phyloP scores from a whole-genome alignment of 805 yeast species.

The Brettanomyces anomalus region DNA sequence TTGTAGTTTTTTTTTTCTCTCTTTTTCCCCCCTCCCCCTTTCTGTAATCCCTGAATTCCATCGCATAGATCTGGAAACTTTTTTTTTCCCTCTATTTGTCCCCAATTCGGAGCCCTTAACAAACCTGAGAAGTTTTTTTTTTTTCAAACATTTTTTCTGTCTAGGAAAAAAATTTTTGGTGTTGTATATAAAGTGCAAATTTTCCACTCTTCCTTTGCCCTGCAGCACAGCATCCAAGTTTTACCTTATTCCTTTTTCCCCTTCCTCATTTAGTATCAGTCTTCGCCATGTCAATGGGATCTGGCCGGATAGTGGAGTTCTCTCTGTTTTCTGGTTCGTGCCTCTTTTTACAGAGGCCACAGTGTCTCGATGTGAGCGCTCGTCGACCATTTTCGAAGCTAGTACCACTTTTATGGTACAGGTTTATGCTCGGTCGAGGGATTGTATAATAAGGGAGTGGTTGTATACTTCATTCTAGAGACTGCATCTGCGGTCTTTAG shows the following conservation, averaged over 20 bases:
- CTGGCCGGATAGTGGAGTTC: slow-evolving; percentile 16
- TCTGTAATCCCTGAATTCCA: too few species aligned
- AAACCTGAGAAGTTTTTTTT: too few species aligned
- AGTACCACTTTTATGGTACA: slow-evolving; percentile 44
- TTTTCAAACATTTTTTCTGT: too few species aligned
- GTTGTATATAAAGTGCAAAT: too few species aligned
- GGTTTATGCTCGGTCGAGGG: slow-evolving; percentile 96
- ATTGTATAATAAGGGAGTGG: slow-evolving; percentile 55
- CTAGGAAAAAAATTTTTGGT: too few species aligned
- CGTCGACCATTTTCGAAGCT: slow-evolving; percentile 30
- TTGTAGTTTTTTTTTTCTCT: too few species aligned
- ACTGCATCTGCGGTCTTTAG: neutral
- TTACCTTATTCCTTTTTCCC: slow-evolving; percentile 4
- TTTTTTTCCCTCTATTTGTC: too few species aligned
- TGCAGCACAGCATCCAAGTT: slow-evolving; percentile 1
- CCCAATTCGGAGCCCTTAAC: too few species aligned
- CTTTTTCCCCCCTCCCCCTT: too few species aligned
- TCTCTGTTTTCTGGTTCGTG: slow-evolving; percentile 14
- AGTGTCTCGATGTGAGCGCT: slow-evolving; percentile 20
- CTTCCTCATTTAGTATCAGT: slow-evolving; percentile 25
- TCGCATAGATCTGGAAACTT: too few species aligned
- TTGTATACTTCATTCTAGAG: slow-evolving; percentile 3
- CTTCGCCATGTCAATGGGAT: slow-evolving; percentile 25
- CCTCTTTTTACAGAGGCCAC: slow-evolving; percentile 14
- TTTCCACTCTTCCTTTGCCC: neutral